Evolutionary conservation across 2,329 filamentous ascomycete genomes (phyloP).

Genomic region (Domatiomyces catenatus): DNA sequence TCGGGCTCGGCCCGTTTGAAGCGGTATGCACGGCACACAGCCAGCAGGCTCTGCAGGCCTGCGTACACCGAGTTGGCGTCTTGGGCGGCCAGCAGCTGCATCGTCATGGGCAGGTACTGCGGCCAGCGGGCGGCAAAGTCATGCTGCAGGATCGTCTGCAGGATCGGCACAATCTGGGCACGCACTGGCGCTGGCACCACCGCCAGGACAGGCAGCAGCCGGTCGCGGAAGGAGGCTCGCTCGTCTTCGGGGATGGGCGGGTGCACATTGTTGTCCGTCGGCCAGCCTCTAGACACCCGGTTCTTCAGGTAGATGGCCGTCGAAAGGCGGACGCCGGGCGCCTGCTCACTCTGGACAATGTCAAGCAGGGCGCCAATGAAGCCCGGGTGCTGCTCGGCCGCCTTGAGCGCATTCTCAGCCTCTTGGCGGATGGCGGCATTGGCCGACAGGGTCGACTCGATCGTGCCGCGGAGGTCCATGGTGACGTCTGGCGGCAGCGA

Average conservation of each 20-base stretch:
- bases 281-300: constrained; percentile 85
- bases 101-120: constrained; percentile 79
- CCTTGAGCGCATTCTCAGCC: constrained; percentile 49
- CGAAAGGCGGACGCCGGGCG: constrained; percentile 68
- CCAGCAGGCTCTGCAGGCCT: constrained; percentile 81
- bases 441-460: constrained; percentile 47
- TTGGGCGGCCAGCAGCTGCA: constrained; percentile 75
- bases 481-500: not conserved
- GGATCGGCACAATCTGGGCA: constrained; percentile 80
- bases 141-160: constrained; percentile 89
- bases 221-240: constrained; percentile 72
- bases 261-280: constrained; percentile 58
- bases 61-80: constrained; percentile 78
- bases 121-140: constrained; percentile 95
- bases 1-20: constrained; percentile 73
- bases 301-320: constrained; percentile 97
- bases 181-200: constrained; percentile 66
- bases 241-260: constrained; percentile 73
- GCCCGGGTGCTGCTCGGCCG: constrained; percentile 82
- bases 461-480: constrained; percentile 41
- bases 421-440: constrained; percentile 47
- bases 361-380: constrained; percentile 85
- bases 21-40: constrained; percentile 87
- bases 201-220: constrained; percentile 77
- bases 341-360: constrained; percentile 77